Evolutionary conservation across 2,329 filamentous ascomycete genomes (phyloP).

Genomic region (Talaromyces sp.): DNA sequence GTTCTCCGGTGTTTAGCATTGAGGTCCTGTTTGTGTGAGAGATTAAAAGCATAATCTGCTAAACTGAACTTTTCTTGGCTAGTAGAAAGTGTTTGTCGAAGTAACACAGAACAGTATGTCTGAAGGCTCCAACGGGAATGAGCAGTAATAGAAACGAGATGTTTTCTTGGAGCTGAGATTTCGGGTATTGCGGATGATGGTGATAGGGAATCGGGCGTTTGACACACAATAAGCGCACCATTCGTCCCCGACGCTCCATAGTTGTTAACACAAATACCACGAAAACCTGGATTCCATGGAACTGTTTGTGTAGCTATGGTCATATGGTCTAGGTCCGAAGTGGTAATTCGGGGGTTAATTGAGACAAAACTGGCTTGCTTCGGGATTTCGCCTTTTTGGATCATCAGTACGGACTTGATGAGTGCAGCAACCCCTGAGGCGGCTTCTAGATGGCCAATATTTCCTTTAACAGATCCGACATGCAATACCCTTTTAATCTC

Average conservation of each 20-base stretch:
- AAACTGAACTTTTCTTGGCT: too few species aligned
- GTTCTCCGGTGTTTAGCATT: too few species aligned
- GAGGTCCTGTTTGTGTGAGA: too few species aligned
- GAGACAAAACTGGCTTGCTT: conserved; percentile 18
- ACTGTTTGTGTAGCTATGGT: conserved; percentile 9
- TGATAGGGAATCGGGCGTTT: neutral
- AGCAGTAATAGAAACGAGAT: too few species aligned
- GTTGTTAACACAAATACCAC: conserved; percentile 21
- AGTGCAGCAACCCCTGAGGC: conserved; percentile 48
- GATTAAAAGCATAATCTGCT: too few species aligned
- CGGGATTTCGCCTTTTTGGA: conserved; percentile 28
- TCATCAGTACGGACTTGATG: conserved; percentile 32
- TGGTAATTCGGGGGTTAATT: conserved; percentile 18
- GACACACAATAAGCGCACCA: conserved; percentile 22
- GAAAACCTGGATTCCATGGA: conserved; percentile 9
- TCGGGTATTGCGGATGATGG: neutral
- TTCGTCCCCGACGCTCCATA: conserved; percentile 26
- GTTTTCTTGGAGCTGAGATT: too few species aligned
- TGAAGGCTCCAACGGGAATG: too few species aligned
- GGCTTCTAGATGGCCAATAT: conserved; percentile 60
- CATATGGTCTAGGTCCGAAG: conserved; percentile 13
- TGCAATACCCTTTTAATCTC: conserved; percentile 42
- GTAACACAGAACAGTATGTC: too few species aligned
- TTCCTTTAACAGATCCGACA: conserved; percentile 61
- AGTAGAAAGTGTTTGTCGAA: too few species aligned